Percentiles rank a stretch among this genome's conserved stretches.
phyloP scores from a whole-genome alignment of 306 rosid species.

The Fragaria vesca region DNA sequence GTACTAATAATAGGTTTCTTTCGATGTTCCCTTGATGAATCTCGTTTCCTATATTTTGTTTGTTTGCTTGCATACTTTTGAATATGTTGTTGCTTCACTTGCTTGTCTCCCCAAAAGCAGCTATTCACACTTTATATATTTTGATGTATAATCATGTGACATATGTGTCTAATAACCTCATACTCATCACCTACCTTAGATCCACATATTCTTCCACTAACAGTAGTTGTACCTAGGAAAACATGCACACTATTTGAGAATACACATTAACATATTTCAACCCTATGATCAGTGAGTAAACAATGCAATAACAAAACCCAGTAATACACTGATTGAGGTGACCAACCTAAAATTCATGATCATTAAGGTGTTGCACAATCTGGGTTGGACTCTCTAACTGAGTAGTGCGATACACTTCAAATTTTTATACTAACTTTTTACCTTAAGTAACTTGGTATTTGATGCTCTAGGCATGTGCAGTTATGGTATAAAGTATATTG shows the following conservation, averaged over 20 bases:
- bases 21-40: background rate
- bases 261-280: background rate
- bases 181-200: slow-evolving; percentile 15
- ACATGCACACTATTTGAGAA: background rate
- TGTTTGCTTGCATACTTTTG: too few relatives aligned
- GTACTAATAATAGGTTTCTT: background rate
- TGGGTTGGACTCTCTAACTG: background rate
- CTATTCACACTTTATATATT: slow-evolving; percentile 13
- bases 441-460: too few relatives aligned
- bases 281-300: background rate
- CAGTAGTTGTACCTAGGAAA: slow-evolving; percentile 1
- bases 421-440: too few relatives aligned
- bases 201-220: slow-evolving; percentile 15
- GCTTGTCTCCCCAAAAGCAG: slow-evolving; percentile 27
- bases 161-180: background rate
- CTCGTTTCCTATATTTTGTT: background rate
- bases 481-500: too few relatives aligned
- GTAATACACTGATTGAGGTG: background rate
- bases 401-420: background rate
- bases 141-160: slow-evolving; percentile 1
- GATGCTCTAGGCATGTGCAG: too few relatives aligned
- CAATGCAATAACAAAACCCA: background rate
- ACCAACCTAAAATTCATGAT: background rate
- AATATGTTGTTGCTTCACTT: slow-evolving; percentile 12
- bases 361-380: background rate